Evolutionary conservation across 2,329 filamentous ascomycete species (phyloP), one percentile per base, ranked within the genome.

Genomic region (Pyricularia pennisetigena): DNA sequence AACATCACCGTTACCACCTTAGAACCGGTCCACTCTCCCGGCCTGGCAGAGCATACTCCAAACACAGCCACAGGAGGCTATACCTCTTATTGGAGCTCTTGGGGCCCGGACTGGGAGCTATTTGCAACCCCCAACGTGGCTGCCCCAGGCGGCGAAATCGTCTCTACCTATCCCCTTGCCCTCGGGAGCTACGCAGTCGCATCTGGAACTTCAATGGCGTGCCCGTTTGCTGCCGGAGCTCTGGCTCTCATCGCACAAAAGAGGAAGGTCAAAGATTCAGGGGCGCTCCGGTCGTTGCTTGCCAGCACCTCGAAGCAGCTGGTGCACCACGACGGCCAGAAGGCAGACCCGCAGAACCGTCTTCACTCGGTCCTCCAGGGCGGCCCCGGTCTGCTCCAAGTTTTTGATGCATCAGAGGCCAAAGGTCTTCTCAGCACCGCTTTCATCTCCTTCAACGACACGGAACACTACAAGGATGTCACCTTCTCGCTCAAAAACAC

Each of bases 391-490:
- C 73, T 82, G 7, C 72, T 82, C 24, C 76, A 81, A 64, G 80
- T 79, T 10, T 79, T 75, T 69, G 76, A 80, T 66, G 79, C 79
- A 1, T 76, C 80, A 4, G 74, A 79, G 64, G 73, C 76, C 16
- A 79, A 73, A 1, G 79, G 77, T 1, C 68, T 78, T 24, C 73
- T 82, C 16, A 76, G 75, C 64, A 75, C 77, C 0, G 74, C 75
- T 8, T 79, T 76, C 68, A 74, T 83, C 1, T 88, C 85, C 0
- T 76, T 75, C 68, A 80, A 83, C 67, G 84, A 86, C 57, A 79
- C 76, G 0, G 86, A 88, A 68, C 86, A 88, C 72, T 77, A 88
- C 62, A 83, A 85, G 1, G 78, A 78, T 8, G 83, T 74, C n/a
- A 74, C 74, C 66, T 79, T 82, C 70, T 76, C 73, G 61, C 76